Base-by-base conservation (phyloP, 2,329 filamentous ascomycete species). In the Botrytis paeoniae region DNA sequence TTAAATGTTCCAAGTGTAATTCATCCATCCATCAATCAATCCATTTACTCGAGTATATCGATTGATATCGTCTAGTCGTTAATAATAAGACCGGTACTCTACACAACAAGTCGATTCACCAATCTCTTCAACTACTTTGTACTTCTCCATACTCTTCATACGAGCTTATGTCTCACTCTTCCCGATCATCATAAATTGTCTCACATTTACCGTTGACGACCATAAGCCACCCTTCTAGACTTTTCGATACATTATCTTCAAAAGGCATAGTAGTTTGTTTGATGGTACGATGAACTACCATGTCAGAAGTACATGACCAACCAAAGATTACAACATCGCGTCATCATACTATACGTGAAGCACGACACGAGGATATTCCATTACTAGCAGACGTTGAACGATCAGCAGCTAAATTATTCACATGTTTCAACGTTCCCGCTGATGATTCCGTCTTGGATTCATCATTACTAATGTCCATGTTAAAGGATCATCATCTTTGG, bases 321-420 rank as follows among this genome's bases (percentile, higher is more conserved):
- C 63, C 51, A 48, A 39, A 69, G 20, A 18, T 41, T 25, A 61
- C 39, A 54, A 51, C 32, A 35, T 69, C 54, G 29, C 51, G 25
- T 61, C 51, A 60, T 48, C 63, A 61, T 48, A 41, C 57, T n/a
- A 45, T 72, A 41, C 63, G 70, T n/a, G 63, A 69, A 72, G 70
- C 54, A 72, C 70, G 29, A 61, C 73, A 73, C 45, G 75, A 75
- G 70, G 79, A 80, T 76, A 77, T 80, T 41, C 74, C 78, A 68
- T 70, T 76, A 9, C 75, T 81, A 35, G 77, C 75, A 69, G 71
- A 76, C 29, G 78, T 80, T 39, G 80, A 80, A 73, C 69, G 75
- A 35, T 81, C 80, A 69, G 79, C 79, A 59, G 78, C 77, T 63
- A 71, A 78, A 69, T 48, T 77, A 29, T 80, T 79, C 70, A 73